A percentile compares a stretch with the other conserved stretches of the same genome.
phyloP scores from a whole-genome alignment of 495 filamentous ascomycete genomes.

The Neurospora discreta region DNA sequence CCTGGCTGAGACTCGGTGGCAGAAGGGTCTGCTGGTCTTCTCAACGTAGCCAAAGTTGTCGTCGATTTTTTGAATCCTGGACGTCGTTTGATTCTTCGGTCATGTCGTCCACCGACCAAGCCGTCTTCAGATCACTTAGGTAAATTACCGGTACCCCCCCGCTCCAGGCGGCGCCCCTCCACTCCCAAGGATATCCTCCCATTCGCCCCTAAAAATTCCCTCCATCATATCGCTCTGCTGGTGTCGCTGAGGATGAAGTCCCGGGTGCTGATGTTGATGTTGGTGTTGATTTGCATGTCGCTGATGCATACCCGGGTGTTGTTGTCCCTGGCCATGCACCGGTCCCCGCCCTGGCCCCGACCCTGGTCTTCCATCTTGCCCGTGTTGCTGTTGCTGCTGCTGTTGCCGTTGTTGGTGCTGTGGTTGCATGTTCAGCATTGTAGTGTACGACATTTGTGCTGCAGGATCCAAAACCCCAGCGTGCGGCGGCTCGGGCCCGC shows the following conservation, averaged over 20 bases:
- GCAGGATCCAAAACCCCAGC: slow-evolving; percentile 21
- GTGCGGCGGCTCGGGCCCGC: slow-evolving; percentile 10
- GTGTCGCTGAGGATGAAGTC: slow-evolving; percentile 20
- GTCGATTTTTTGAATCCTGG: not conserved
- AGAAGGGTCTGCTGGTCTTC: not conserved
- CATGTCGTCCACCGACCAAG: not conserved
- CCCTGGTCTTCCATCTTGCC: not conserved
- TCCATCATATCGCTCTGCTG: slow-evolving; percentile 30
- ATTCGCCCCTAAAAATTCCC: slow-evolving; percentile 22
- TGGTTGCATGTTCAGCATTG: slow-evolving; percentile 4
- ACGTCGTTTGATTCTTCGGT: not conserved
- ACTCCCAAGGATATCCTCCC: slow-evolving; percentile 17
- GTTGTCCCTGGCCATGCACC: not conserved
- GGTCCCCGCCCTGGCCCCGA: not conserved
- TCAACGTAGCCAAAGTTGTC: not conserved
- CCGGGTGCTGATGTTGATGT: slow-evolving; percentile 6
- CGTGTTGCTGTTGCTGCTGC: not conserved
- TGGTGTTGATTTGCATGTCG: slow-evolving; percentile 6
- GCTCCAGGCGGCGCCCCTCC: not conserved
- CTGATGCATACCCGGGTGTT: slow-evolving; percentile 11
- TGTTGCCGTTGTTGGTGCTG: slow-evolving; percentile 1
- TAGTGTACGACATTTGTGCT: slow-evolving; percentile 25
- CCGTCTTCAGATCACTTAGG: not conserved
- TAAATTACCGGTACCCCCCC: not conserved
- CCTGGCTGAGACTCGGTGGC: not conserved